Conservation (phyloP, 179 eudicot genomes). For the Gypsophila paniculata region DNA sequence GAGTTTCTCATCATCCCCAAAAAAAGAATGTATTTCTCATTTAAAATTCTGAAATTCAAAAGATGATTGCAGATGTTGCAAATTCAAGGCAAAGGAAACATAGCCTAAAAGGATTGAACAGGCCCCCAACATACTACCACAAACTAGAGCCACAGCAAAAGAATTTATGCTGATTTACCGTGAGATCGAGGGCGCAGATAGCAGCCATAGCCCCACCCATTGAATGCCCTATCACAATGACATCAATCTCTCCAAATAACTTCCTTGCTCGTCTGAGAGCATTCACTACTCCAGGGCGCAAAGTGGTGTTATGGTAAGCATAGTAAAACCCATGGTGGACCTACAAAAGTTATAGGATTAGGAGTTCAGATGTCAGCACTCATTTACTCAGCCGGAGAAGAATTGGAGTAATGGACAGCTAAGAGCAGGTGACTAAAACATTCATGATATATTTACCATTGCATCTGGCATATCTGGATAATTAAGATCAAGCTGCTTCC, state of each 20-base stretch:
- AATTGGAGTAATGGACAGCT: neutral
- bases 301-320: slow-evolving; percentile 84
- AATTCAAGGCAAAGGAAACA: neutral
- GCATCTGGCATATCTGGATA: slow-evolving; percentile 85
- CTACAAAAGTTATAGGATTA: slow-evolving; percentile 33
- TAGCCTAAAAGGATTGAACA: neutral
- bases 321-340: slow-evolving; percentile 96
- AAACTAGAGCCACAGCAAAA: slow-evolving; percentile 1
- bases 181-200: slow-evolving; percentile 84
- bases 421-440: neutral
- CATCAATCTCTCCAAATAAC: slow-evolving; percentile 50
- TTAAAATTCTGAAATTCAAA: too few species aligned
- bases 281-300: slow-evolving; percentile 62
- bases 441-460: slow-evolving; percentile 44
- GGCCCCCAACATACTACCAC: neutral
- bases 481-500: slow-evolving; percentile 87
- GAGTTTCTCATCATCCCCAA: neutral
- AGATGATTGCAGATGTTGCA: neutral
- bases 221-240: slow-evolving; percentile 85
- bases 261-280: slow-evolving; percentile 59
- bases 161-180: slow-evolving; percentile 38
- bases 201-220: slow-evolving; percentile 99
- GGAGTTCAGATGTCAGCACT: neutral
- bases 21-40: neutral
- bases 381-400: neutral